Percentiles rank a stretch among this genome's conserved stretches.
These are phyloP conservation scores for Coleophoma crateriformis DNA, from an alignment of 2,329 filamentous ascomycete species.

Conservation along the genomic window DNA sequence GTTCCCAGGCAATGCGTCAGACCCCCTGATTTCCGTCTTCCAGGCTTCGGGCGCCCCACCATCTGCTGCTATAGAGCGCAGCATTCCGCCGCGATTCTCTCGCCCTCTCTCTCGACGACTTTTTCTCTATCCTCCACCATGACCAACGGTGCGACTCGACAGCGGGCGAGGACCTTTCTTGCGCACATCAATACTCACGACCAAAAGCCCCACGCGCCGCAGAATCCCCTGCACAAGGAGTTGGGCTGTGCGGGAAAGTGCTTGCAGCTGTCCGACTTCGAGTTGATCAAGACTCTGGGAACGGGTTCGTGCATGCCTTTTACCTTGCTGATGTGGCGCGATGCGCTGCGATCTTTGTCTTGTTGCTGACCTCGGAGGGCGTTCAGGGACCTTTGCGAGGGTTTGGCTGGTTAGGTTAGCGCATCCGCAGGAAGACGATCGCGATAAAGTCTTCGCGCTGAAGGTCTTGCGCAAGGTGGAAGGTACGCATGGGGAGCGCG, in stretches of 20 bases:
- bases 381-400: constrained; percentile 69
- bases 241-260: constrained; percentile 19
- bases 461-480: constrained; percentile 72
- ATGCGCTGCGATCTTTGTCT: neutral
- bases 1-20: neutral
- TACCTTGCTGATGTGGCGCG: neutral
- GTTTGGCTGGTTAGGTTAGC: constrained; percentile 72
- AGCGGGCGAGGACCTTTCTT: too few relatives aligned
- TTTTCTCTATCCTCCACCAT: neutral
- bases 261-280: constrained; percentile 55
- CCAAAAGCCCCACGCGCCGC: constrained; percentile 3
- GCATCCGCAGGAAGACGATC: constrained; percentile 44
- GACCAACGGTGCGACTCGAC: neutral
- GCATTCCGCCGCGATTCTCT: neutral
- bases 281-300: constrained; percentile 68
- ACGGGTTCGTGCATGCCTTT: constrained; percentile 48
- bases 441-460: constrained; percentile 68
- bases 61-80: neutral
- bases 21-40: neutral
- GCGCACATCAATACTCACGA: neutral
- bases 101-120: neutral
- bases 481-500: constrained; percentile 21
- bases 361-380: constrained; percentile 8
- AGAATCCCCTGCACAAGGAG: constrained; percentile 19
- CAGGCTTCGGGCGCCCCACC: neutral